A percentile compares a stretch with the other conserved stretches of the same genome.
Evolutionary conservation across 371 early-diverging fungal species (phyloP).

Genomic region (Scutellospora calospora): DNA sequence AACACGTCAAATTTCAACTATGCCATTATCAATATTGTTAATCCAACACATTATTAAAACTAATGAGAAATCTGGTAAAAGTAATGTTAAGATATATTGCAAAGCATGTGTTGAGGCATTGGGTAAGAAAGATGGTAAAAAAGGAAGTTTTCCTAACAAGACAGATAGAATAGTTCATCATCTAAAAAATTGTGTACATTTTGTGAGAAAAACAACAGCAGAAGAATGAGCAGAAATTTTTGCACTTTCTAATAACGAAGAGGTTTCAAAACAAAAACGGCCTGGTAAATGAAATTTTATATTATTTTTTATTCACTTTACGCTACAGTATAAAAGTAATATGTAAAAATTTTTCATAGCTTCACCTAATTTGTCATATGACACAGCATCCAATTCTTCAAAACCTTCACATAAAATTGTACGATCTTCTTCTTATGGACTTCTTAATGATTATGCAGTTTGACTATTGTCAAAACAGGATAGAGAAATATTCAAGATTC

Average conservation of each 20-base stretch:
- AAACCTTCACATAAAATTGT: background rate
- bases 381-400: no score
- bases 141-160: background rate
- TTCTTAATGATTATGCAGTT: background rate
- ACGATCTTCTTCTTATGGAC: background rate
- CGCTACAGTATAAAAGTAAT: background rate
- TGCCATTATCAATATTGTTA: background rate
- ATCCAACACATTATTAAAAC: constrained; percentile 4
- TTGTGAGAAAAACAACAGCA: background rate
- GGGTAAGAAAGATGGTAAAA: constrained; percentile 8
- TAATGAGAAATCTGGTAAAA: background rate
- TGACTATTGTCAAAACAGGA: background rate
- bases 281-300: background rate
- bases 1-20: no score
- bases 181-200: constrained; percentile 9
- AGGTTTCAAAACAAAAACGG: background rate
- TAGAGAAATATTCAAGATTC: background rate
- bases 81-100: constrained; percentile 10
- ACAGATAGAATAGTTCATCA: background rate
- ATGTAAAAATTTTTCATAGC: background rate
- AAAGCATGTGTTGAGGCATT: background rate
- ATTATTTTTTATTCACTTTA: background rate
- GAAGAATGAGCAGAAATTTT: constrained; percentile 6
- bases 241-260: background rate
- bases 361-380: no score